Percentiles rank a stretch among this genome's conserved stretches.
Evolutionary conservation across 495 filamentous ascomycete species (phyloP).

Genomic region (Penicillium goetzii): DNA sequence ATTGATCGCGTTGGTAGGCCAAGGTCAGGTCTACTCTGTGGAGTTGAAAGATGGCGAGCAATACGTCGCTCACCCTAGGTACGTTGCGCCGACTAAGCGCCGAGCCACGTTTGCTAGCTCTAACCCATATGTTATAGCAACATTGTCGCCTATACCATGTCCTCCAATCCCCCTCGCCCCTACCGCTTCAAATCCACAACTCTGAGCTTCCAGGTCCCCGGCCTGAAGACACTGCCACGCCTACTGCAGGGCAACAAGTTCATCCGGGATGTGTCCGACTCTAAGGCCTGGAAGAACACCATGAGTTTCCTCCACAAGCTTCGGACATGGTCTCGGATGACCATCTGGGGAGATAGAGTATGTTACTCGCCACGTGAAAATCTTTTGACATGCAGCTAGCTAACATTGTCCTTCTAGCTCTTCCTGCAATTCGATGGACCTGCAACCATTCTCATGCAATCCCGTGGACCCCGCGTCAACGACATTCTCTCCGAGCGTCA

Average conservation of each 20-base stretch:
- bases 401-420: slow-evolving; percentile 50
- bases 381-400: neutral
- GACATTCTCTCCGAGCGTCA: slow-evolving; percentile 77
- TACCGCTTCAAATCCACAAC: slow-evolving; percentile 82
- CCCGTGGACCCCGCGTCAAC: slow-evolving; percentile 70
- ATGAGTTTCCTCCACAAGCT: slow-evolving; percentile 63
- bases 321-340: slow-evolving; percentile 72
- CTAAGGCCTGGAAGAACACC: slow-evolving; percentile 69
- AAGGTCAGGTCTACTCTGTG: slow-evolving; percentile 85
- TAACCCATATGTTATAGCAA: slow-evolving; percentile 57
- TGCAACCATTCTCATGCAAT: slow-evolving; percentile 81
- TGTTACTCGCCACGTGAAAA: neutral
- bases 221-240: slow-evolving; percentile 54
- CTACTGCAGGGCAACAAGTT: slow-evolving; percentile 68
- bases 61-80: slow-evolving; percentile 83
- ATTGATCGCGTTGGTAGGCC: slow-evolving; percentile 79
- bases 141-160: slow-evolving; percentile 85
- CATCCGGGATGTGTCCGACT: slow-evolving; percentile 67
- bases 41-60: slow-evolving; percentile 77
- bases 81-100: slow-evolving; percentile 14
- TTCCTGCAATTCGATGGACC: slow-evolving; percentile 91
- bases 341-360: slow-evolving; percentile 92
- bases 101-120: slow-evolving; percentile 14
- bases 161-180: slow-evolving; percentile 70
- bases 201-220: slow-evolving; percentile 78